Evolutionary conservation across 129 eudicot species (phyloP).

Genomic region (Dittrichia graveolens): DNA sequence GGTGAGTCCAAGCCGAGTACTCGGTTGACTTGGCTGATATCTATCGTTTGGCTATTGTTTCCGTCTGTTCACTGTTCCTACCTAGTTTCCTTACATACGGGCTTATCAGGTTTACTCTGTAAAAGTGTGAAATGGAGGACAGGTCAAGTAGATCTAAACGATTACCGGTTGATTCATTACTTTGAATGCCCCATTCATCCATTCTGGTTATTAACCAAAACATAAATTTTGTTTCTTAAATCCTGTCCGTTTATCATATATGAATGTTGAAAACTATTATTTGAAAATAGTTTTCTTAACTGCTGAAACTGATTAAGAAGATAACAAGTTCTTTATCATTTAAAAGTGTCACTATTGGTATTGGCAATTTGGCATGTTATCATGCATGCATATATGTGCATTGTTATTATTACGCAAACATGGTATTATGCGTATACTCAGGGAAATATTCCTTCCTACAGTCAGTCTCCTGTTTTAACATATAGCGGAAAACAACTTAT

Average conservation of each 20-base stretch:
- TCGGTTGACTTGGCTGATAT: no score
- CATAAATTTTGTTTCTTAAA: neutral
- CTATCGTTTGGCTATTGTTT: no score
- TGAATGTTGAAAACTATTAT: neutral
- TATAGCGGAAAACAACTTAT: neutral
- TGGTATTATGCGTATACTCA: neutral
- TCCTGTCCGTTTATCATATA: neutral
- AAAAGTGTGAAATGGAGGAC: neutral
- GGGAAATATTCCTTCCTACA: neutral
- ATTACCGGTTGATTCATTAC: neutral
- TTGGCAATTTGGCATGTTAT: neutral
- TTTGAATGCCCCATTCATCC: slow-evolving; percentile 5
- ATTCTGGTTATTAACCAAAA: neutral
- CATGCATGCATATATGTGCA: slow-evolving; percentile 12
- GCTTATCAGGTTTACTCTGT: no score
- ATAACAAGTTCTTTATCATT: neutral
- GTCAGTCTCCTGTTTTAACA: neutral
- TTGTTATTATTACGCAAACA: neutral
- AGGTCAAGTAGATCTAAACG: neutral
- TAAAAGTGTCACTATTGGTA: neutral
- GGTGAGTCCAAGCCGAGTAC: no score
- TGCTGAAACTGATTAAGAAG: neutral
- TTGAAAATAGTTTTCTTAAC: neutral
- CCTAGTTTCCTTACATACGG: no score
- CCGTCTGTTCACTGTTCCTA: no score